Percentiles rank a stretch among this genome's conserved stretches.
phyloP scores from a whole-genome alignment of 1,139 yeast species.

The Blastobotrys proliferans region DNA sequence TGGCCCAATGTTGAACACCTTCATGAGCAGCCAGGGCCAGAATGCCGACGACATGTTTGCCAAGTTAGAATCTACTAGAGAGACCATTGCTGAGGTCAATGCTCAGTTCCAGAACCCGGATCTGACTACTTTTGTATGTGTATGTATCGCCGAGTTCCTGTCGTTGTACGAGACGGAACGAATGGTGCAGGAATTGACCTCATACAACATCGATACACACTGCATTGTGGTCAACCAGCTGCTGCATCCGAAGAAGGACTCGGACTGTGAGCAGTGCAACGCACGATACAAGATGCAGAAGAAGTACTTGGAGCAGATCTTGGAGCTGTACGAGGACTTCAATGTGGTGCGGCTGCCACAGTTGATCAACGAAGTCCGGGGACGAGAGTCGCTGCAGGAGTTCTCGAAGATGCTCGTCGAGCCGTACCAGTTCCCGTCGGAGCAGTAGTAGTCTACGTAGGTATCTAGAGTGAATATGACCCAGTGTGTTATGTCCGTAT shows the following conservation, averaged over 20 bases:
- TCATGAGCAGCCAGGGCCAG: constrained; percentile 53
- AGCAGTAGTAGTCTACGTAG: too few relatives aligned
- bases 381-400: constrained; percentile 74
- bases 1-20: constrained; percentile 83
- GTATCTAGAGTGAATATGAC: too few relatives aligned
- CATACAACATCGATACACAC: constrained; percentile 93
- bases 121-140: constrained; percentile 93
- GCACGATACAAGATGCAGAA: constrained; percentile 95
- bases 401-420: constrained; percentile 34
- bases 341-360: constrained; percentile 93
- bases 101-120: constrained; percentile 95
- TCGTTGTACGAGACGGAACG: constrained; percentile 96
- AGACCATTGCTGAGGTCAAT: constrained; percentile 80
- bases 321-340: constrained; percentile 89
- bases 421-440: constrained; percentile 25
- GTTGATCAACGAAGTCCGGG: constrained; percentile 90
- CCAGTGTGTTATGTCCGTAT: too few relatives aligned
- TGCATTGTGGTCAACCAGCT: constrained; percentile 93
- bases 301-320: constrained; percentile 91
- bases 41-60: constrained; percentile 75
- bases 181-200: constrained; percentile 90
- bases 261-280: constrained; percentile 81
- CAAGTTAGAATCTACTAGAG: constrained; percentile 79
- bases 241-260: constrained; percentile 62
- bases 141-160: constrained; percentile 92